These are phyloP conservation scores for Aspergillus panamensis DNA, from an alignment of 495 filamentous ascomycete genomes.

Conservation along the genomic window DNA sequence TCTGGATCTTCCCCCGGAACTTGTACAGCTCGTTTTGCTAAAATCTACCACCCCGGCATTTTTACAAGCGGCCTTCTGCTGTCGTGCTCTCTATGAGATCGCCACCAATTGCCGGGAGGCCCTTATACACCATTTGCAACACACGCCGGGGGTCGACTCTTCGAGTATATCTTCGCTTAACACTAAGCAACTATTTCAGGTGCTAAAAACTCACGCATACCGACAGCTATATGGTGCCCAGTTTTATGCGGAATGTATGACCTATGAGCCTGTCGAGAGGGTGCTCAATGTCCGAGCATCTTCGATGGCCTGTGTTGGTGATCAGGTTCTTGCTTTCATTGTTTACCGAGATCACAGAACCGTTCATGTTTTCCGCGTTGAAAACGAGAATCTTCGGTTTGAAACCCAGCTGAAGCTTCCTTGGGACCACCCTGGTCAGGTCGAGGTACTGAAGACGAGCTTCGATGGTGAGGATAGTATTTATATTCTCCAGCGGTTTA, in stretches of 20 bases:
- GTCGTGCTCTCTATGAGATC: slow-evolving; percentile 67
- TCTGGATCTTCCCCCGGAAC: slow-evolving; percentile 37
- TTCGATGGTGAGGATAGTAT: slow-evolving; percentile 24
- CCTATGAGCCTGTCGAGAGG: slow-evolving; percentile 23
- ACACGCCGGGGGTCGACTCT: slow-evolving; percentile 28
- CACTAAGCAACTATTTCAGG: slow-evolving; percentile 28
- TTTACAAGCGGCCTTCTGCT: slow-evolving; percentile 34
- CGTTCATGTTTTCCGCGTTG: slow-evolving; percentile 28
- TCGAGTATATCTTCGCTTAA: slow-evolving; percentile 14
- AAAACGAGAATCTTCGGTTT: slow-evolving; percentile 17
- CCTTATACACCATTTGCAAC: slow-evolving; percentile 32
- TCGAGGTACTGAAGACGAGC: slow-evolving; percentile 34
- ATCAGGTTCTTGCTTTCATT: slow-evolving; percentile 20
- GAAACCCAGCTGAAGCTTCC: slow-evolving; percentile 19
- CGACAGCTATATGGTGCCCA: slow-evolving; percentile 35
- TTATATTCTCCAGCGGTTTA: slow-evolving; percentile 35
- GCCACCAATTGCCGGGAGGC: slow-evolving; percentile 65
- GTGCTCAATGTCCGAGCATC: slow-evolving; percentile 34
- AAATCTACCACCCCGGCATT: slow-evolving; percentile 33
- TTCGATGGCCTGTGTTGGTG: slow-evolving; percentile 13
- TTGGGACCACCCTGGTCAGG: slow-evolving; percentile 24
- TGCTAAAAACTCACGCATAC: slow-evolving; percentile 23
- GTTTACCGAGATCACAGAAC: slow-evolving; percentile 25
- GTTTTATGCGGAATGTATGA: slow-evolving; percentile 24
- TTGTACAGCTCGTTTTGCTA: slow-evolving; percentile 39